Base-by-base conservation (phyloP, 2,329 filamentous ascomycete genomes). In the Penicillium sp. region DNA sequence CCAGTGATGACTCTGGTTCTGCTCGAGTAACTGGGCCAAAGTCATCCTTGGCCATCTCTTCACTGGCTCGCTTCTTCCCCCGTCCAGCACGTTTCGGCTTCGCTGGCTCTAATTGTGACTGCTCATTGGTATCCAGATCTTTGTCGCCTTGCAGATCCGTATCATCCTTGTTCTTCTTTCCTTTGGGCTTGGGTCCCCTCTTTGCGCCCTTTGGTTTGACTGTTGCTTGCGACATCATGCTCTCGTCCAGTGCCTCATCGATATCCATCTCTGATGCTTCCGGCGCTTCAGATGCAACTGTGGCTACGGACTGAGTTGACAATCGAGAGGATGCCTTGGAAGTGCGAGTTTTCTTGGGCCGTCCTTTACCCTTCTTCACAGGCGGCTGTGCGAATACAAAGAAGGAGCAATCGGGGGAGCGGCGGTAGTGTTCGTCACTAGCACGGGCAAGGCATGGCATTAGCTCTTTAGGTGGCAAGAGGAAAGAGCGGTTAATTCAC, bases 401-500 rank as follows among this genome's bases (percentile, higher is more conserved):
- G 79, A 96, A 98, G 14, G 87, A 83, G 73, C 95, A 99, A 26
- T 89, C 83, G 0, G 92, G 86, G 1, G 89, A 89, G 68, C 95
- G 87, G 57, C 86, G 88, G 69, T 88, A 87, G 73, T 99, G 95
- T 74, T 99, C 95, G 63, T 96, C 88, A 73, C 91, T 94, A 55
- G 42, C 4, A 26, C 22, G 35, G 37, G 22, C 22, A 16, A 19
- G 46, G 45, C 14, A 53, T 71, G 46, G 45, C 14, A 53, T 71
- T 57, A 70, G 68, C 58, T 49, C 43, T 38, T 28, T n/a, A 22
- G 11, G 26, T 22, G 22, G 14, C 3, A 45, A 30, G 38, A 28
- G 62, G 54, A 64, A 71, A 61, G 67, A 64, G 54, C 66, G 52
- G 40, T 33, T 10, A 25, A 8, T 35, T 2, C 6, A 73, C 89